These are phyloP conservation scores for Puccinellia tenuiflora DNA, from an alignment of 176 grass and related monocot species.

Conservation along the genomic window DNA sequence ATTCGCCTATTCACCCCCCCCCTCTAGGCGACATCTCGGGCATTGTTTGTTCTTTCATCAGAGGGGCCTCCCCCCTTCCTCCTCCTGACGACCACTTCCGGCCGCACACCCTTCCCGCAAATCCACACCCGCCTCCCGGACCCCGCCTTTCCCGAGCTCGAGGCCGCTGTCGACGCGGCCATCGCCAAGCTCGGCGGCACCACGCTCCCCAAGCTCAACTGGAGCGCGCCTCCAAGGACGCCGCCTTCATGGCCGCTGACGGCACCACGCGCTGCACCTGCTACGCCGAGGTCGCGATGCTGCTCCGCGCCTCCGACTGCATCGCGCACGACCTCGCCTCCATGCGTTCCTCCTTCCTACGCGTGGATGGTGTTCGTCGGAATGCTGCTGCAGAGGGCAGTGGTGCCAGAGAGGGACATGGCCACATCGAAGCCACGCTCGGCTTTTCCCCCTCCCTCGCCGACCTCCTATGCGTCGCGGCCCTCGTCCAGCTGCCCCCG, in stretches of 20 bases:
- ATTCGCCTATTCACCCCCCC: too few species aligned
- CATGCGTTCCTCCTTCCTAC: constrained; percentile 21
- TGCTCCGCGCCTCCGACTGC: constrained; percentile 76
- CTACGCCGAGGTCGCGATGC: constrained; percentile 70
- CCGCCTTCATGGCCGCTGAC: constrained; percentile 72
- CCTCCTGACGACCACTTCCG: constrained; percentile 39
- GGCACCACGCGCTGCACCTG: constrained; percentile 50
- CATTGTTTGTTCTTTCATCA: too few species aligned
- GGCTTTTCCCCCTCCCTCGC: too few species aligned
- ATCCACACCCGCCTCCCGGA: constrained; percentile 30
- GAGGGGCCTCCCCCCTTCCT: constrained; percentile 36
- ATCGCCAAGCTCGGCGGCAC: constrained; percentile 60
- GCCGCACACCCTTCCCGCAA: constrained; percentile 41
- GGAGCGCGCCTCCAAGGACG: constrained; percentile 86
- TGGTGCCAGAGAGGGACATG: too few species aligned
- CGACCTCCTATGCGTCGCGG: too few species aligned
- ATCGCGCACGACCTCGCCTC: constrained; percentile 58
- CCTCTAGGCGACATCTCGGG: background rate
- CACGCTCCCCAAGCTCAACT: constrained; percentile 77
- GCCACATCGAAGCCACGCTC: too few species aligned
- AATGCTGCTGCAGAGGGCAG: background rate
- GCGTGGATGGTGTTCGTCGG: background rate
- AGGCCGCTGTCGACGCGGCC: constrained; percentile 56
- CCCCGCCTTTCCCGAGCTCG: constrained; percentile 69
- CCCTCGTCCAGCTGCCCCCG: too few species aligned